A percentile compares a stretch with the other conserved stretches of the same genome.
These are phyloP conservation scores for Aegilops speltoides DNA, from an alignment of 176 grass and related monocot species.

Conservation along the genomic window DNA sequence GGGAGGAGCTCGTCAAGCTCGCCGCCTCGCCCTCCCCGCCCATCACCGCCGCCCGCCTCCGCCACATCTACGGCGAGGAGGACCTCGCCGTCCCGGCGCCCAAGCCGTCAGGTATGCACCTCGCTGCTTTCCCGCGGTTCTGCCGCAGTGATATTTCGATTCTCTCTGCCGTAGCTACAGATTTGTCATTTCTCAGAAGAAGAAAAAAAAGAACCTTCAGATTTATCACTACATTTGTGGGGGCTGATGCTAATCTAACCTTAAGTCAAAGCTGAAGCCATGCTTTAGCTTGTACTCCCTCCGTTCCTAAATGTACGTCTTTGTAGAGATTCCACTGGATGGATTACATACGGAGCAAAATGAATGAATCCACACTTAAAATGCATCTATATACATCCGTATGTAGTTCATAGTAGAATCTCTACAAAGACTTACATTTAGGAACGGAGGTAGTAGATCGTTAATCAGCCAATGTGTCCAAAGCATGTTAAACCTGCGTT, in stretches of 20 bases:
- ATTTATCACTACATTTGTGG: not conserved
- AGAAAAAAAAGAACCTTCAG: too few relatives aligned
- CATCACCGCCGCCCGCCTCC: conserved; percentile 67
- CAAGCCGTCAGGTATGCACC: conserved; percentile 17
- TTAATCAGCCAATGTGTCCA: not conserved
- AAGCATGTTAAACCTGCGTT: not conserved
- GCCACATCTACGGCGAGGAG: conserved; percentile 78
- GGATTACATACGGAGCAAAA: too few relatives aligned
- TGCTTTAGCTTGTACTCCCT: not conserved
- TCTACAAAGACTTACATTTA: too few relatives aligned
- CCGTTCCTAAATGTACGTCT: too few relatives aligned
- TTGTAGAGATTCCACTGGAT: too few relatives aligned
- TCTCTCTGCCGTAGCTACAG: not conserved
- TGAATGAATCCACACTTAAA: too few relatives aligned
- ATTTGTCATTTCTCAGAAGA: too few relatives aligned
- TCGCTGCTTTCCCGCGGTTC: not conserved
- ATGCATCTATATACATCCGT: too few relatives aligned
- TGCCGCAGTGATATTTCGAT: not conserved
- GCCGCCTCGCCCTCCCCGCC: conserved; percentile 47
- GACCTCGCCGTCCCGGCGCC: conserved; percentile 11
- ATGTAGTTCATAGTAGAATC: too few relatives aligned
- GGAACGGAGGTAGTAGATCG: not conserved
- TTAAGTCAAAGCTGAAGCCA: not conserved
- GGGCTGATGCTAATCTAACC: not conserved
- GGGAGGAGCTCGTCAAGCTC: conserved; percentile 74